Base-by-base conservation (phyloP, 768 basidiomycete genomes). In the Tulasnella sp. region DNA sequence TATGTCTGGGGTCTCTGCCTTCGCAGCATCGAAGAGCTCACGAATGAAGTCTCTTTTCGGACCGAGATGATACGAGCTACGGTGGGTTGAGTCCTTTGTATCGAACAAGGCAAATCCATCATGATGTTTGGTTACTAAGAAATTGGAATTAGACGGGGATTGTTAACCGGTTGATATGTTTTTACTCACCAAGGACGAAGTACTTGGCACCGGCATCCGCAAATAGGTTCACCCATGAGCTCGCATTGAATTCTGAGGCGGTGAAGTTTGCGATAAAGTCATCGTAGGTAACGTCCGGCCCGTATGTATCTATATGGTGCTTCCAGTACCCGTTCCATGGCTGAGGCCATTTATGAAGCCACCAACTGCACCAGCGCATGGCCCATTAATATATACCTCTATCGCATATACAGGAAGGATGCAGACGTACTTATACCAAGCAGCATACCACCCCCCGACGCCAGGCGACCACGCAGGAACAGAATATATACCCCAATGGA, bases 21-120 rank as follows among this genome's bases (percentile, higher is more conserved):
- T 78, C 5, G 81, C 77, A 3, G 76, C 74, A 13, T 73, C 50
- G 65, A 82, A 70, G 15, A 83, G 69, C 55, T 81, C 80, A 24
- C 70, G 67, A 13, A 82, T 62, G 34, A 82, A 73, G 65, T 83
- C 78, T 7, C 78, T 75, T 62, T 77, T 70, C 0, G 80, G 80
- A 1, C 76, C 73, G 15, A 81, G 72, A 49, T 76, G 63, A 7
- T 78, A 73, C 23, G 76, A 77, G 48, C 73, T 78, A 54, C 81
- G 68, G 63, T 80, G 70, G 0, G 78, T 78, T 3, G 80, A 78
- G 53, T 79, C 73, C 51, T 72, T 73, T 2, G 82, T 78, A 63
- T 83, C 79, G 32, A 82, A 83, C 60, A 82, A 65, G 0, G 72
- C 72, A 60, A 77, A 82, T 0, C 82, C 82, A 56, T 83, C 82